phyloP scores from a whole-genome alignment of 371 early-diverging fungal species.

The Mortierella sp. region DNA sequence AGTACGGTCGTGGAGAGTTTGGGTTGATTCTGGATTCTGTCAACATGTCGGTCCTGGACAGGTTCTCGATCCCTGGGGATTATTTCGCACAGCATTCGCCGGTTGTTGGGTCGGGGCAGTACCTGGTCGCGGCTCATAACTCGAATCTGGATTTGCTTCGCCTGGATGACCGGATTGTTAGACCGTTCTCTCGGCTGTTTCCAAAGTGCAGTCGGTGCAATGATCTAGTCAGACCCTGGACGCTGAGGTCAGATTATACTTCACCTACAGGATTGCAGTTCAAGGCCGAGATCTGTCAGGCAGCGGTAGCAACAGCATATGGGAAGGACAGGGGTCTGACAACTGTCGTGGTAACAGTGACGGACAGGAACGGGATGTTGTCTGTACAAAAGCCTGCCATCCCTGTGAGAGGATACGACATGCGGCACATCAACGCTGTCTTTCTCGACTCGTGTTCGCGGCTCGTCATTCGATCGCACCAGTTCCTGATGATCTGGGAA shows the following conservation, averaged over 20 bases:
- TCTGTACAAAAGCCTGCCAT: conserved; percentile 1
- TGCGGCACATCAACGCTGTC: conserved; percentile 5
- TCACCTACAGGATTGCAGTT: not conserved
- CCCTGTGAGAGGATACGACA: conserved; percentile 4
- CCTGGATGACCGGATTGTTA: not conserved
- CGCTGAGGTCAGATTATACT: not conserved
- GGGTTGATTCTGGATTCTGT: conserved; percentile 24
- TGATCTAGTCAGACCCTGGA: not conserved
- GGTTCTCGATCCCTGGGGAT: conserved; percentile 14
- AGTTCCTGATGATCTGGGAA: conserved; percentile 19
- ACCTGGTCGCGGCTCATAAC: conserved; percentile 13
- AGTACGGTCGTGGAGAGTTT: conserved; percentile 2
- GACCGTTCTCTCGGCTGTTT: not conserved
- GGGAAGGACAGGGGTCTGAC: not conserved
- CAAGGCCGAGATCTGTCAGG: conserved; percentile 6
- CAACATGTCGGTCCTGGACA: conserved; percentile 16
- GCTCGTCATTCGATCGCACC: conserved; percentile 21
- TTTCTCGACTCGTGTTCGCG: conserved; percentile 9
- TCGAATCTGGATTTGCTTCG: conserved; percentile 21
- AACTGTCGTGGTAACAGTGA: not conserved
- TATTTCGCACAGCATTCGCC: conserved; percentile 5
- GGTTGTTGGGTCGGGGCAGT: conserved; percentile 13
- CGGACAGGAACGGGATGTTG: not conserved
- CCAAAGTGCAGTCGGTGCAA: not conserved
- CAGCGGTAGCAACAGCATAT: not conserved